Base-by-base conservation (phyloP, 2,329 filamentous ascomycete genomes). In the Sclerotinia spermophila region DNA sequence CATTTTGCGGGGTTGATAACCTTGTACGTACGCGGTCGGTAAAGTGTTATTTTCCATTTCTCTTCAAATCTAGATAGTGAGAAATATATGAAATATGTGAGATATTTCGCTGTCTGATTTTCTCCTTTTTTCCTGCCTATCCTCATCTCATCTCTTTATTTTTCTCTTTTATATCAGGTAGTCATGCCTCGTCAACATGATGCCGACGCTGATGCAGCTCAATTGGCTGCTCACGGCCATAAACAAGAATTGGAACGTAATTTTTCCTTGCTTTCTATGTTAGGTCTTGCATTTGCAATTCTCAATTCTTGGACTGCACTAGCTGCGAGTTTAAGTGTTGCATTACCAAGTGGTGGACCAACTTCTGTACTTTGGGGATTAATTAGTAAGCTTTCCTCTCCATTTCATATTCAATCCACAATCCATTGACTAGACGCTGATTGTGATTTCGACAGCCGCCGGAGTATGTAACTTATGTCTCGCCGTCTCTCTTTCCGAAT, bases 361-460 rank as follows among this genome's bases (percentile, higher is more conserved):
- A 88, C 86, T 11, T 86, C 89, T 71, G 89, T 94, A 55, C 85
- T 94, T 71, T 94, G 92, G 91, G 92, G 91, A 4, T 80, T 90
- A 83, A 67, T 85, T 84, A 6, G 68, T 69, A 66, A 66, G 68
- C 58, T 51, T 64, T 19, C 33, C 82, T 87, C 82, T 84, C 2
- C 83, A 86, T 2, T 19, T 11, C 8, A 19, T 30, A 59, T 38
- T 38, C 21, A 7, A 24, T 68, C 15, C 15, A 68, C 21, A 7
- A 24, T 68, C 15, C 15, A 68, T 27, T 24, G 17, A 30, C n/a
- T 35, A 13, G 53, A 61, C n/a, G 15, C 51, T 60, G 21, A 60
- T 38, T 38, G 15, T 35, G 19, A n/a, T 38, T 24, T 17, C 5
- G 45, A 56, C 30, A 69, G 68, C 85, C 86, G 72, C 87, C 85